phyloP scores from a whole-genome alignment of 208 protist species.

The Crithidia expoeki region DNA sequence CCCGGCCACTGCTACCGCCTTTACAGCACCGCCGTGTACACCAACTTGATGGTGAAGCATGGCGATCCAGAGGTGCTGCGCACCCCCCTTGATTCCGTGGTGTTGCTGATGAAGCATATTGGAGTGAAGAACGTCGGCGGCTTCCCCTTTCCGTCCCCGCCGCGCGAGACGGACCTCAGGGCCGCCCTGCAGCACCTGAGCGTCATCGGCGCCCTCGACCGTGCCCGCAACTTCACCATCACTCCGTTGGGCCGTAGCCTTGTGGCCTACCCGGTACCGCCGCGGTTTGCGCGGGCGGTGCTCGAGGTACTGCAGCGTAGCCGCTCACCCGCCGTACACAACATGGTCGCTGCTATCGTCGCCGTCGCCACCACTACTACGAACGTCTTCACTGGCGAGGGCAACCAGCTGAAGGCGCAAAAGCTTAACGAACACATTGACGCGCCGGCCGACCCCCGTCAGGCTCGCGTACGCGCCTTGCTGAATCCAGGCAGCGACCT shows the following conservation, averaged over 20 bases:
- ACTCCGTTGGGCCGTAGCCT: conserved; percentile 70
- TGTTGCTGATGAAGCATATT: conserved; percentile 92
- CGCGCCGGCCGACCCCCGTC: conserved; percentile 41
- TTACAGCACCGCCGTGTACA: conserved; percentile 96
- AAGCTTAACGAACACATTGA: conserved; percentile 41
- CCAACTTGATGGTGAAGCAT: conserved; percentile 97
- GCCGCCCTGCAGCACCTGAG: conserved; percentile 73
- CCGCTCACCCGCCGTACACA: conserved; percentile 18
- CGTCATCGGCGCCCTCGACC: conserved; percentile 77
- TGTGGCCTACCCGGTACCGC: conserved; percentile 82
- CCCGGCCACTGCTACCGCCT: conserved; percentile 98
- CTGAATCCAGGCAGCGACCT: conserved; percentile 87
- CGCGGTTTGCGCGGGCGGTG: conserved; percentile 82
- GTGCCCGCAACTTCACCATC: conserved; percentile 50
- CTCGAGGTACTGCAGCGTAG: conserved; percentile 52
- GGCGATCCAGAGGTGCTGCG: conserved; percentile 94
- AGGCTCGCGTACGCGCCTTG: conserved; percentile 54
- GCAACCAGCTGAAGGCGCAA: conserved; percentile 75
- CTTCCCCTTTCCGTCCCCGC: conserved; percentile 90
- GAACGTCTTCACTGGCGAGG: conserved; percentile 85
- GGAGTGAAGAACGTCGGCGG: conserved; percentile 84
- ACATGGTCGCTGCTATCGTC: conserved; percentile 65
- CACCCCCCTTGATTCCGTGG: conserved; percentile 91
- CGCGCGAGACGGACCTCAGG: conserved; percentile 71
- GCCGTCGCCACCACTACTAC: conserved; percentile 77